Percentiles rank a stretch among this genome's conserved stretches.
phyloP scores from a whole-genome alignment of 805 yeast species.

The Middelhovenomyces tepae region DNA sequence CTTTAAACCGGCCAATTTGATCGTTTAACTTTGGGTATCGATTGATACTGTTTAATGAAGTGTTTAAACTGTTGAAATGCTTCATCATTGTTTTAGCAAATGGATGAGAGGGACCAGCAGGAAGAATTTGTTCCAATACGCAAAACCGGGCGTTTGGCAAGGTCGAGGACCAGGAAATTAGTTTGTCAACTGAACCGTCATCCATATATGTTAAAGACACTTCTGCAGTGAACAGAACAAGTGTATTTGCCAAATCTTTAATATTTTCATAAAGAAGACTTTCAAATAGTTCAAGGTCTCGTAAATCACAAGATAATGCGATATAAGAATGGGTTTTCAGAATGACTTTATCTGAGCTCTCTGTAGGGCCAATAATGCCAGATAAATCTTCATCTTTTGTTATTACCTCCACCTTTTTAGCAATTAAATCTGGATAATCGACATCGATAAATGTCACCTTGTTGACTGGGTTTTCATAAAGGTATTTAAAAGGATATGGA shows the following conservation, averaged over 20 bases:
- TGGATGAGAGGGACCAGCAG: conserved; percentile 53
- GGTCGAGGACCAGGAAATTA: conserved; percentile 41
- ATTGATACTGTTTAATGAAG: conserved; percentile 60
- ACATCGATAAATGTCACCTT: conserved; percentile 48
- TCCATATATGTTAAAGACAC: conserved; percentile 78
- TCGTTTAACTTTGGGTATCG: conserved; percentile 42
- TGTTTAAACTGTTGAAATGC: conserved; percentile 56
- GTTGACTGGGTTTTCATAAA: conserved; percentile 25
- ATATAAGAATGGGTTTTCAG: conserved; percentile 32
- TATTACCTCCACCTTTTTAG: conserved; percentile 47
- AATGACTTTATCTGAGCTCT: not conserved
- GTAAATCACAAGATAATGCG: conserved; percentile 60
- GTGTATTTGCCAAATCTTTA: too few relatives aligned
- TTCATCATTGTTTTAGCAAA: conserved; percentile 67
- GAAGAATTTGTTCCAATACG: conserved; percentile 63
- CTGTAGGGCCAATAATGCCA: conserved; percentile 36
- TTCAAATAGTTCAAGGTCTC: conserved; percentile 32
- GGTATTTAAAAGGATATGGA: conserved; percentile 47
- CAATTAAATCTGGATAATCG: conserved; percentile 64
- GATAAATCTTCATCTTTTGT: conserved; percentile 37
- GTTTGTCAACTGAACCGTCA: conserved; percentile 53
- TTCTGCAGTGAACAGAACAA: conserved; percentile 59
- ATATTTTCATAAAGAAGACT: conserved; percentile 11
- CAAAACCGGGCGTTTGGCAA: conserved; percentile 50
- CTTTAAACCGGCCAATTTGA: conserved; percentile 43